Base-by-base conservation (phyloP, 768 basidiomycete species). In the Amanita subjunquillea region DNA sequence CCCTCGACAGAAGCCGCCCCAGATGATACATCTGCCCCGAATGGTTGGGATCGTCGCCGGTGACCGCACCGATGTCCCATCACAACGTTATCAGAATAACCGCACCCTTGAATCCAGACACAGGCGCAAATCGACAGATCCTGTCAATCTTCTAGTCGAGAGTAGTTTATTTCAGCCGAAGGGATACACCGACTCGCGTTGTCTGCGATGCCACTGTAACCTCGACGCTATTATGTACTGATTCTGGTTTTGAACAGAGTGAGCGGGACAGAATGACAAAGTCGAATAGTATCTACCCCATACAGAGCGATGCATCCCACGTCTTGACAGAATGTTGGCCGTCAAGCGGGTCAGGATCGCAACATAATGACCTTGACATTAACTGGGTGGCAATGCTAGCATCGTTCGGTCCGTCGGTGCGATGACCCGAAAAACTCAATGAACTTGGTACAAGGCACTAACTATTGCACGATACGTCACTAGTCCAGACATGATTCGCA, bases 101-200 rank as follows among this genome's bases (percentile, higher is more conserved):
- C 50, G n/a, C 32, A 48, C 36, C 39, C 20, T 42, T 41, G 40
- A 43, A 43, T 8, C 12, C 39, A 34, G 34, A 34, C 47, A 46
- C 44, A 41, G 38, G 36, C 38, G 36, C 50, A 44, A 43, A 51
- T 51, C 50, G 36, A 44, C 50, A 41, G 50, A 51, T 51, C 39
- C 50, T 44, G 50, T 51, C 50, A 51, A 44, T 17, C 10, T 13
- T 38, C 39, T 50, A 17, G 40, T 46, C 44, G 44, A 46, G 29
- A 46, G 29, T 30, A 46, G 44, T 46, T n/a, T 38, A 48, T 25
- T 25, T 48, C 49, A 50, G 49, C 39, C 49, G 39, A 50, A 48
- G 22, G 12, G 17, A 37, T 41, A 27, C 32, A 50, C 9, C 27
- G 39, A 39, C 30, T 30, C 30, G 9, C 49, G n/a, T 50, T 25